Base-by-base conservation (phyloP, 495 filamentous ascomycete genomes). In the Entonaema liquescens region DNA sequence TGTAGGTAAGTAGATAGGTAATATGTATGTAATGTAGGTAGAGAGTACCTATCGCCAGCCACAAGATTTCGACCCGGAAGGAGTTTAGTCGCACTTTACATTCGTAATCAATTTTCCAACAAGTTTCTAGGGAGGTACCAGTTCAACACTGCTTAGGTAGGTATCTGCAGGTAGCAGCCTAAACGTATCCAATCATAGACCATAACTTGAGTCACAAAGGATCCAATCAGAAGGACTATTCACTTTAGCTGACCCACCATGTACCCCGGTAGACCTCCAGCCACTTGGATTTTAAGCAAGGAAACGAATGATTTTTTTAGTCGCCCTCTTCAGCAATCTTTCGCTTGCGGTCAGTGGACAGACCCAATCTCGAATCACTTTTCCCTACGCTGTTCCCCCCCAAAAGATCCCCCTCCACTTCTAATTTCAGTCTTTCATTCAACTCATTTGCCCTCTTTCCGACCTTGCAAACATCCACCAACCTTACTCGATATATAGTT, bases 361-460 rank as follows among this genome's bases (percentile, higher is more conserved):
- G 40, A 49, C 47, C 72, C 68, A 72, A 61, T 68, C 62, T 59
- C 52, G 62, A 62, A 67, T 55, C 47, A 74, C 59, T 60, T 68
- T 65, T 66, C 52, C 60, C n/a, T 58, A 56, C 59, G 72, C 60
- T 57, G 25, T 55, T 56, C 55, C 64, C 65, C 69, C 62, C 62
- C 23, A 13, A 58, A 65, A 59, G 15, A 21, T 52, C 59, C 65
- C 70, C 70, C 66, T 67, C 68, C 66, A 69, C 66, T 62, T 58
- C 59, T 58, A 59, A 72, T 67, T 72, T 66, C 66, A 69, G 62
- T 60, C 61, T 75, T 71, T 72, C 65, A 59, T 72, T 54, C 61
- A 70, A 68, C 67, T 55, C 64, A 57, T 74, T 67, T 59, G 72
- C 53, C 65, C 67, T 75, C 61, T 40, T 40, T 56, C 60, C 58